A percentile compares a stretch with the other conserved stretches of the same genome.
These are phyloP conservation scores for Mastigamoeba balamuthi DNA, from an alignment of 78 protist species.

Conservation along the genomic window DNA sequence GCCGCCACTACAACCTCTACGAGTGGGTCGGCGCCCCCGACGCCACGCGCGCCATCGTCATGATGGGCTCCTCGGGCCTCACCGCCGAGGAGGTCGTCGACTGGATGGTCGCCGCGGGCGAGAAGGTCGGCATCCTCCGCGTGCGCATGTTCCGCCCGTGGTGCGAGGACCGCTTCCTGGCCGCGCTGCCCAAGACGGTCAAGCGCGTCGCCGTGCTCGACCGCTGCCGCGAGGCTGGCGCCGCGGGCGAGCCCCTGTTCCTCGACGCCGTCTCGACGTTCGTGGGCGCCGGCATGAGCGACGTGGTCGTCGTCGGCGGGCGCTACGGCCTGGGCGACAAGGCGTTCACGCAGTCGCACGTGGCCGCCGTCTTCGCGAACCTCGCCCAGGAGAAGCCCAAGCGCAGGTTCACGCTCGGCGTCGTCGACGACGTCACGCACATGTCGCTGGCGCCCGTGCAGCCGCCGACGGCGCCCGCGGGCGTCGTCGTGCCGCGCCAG, in stretches of 20 bases:
- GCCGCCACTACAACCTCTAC: constrained; percentile 27
- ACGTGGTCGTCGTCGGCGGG: constrained; percentile 38
- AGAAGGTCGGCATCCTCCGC: constrained; percentile 45
- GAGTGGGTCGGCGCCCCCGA: constrained; percentile 51
- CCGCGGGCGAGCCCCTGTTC: constrained; percentile 13
- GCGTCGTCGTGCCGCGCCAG: constrained; percentile 26
- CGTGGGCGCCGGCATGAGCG: background rate
- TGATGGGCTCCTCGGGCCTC: constrained; percentile 31
- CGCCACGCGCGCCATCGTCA: constrained; percentile 46
- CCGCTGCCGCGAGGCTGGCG: constrained; percentile 22
- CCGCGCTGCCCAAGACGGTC: constrained; percentile 34
- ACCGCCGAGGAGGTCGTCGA: constrained; percentile 17
- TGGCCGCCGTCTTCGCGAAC: constrained; percentile 40
- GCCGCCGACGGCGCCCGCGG: constrained; percentile 3
- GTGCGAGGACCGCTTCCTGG: constrained; percentile 10
- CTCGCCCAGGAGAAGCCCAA: constrained; percentile 7
- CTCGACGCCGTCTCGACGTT: constrained; percentile 33
- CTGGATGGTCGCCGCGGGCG: background rate
- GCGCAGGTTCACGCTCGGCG: constrained; percentile 45
- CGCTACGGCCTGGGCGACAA: constrained; percentile 53
- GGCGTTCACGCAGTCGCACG: constrained; percentile 56
- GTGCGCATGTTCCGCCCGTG: constrained; percentile 62
- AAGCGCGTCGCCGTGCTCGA: constrained; percentile 46
- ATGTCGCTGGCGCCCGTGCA: constrained; percentile 2
- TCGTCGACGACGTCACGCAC: constrained; percentile 58